Percentiles rank a stretch among this genome's conserved stretches.
Evolutionary conservation across 1,284 basidiomycete species (phyloP).

Genomic region (Melampsora occidentalis): DNA sequence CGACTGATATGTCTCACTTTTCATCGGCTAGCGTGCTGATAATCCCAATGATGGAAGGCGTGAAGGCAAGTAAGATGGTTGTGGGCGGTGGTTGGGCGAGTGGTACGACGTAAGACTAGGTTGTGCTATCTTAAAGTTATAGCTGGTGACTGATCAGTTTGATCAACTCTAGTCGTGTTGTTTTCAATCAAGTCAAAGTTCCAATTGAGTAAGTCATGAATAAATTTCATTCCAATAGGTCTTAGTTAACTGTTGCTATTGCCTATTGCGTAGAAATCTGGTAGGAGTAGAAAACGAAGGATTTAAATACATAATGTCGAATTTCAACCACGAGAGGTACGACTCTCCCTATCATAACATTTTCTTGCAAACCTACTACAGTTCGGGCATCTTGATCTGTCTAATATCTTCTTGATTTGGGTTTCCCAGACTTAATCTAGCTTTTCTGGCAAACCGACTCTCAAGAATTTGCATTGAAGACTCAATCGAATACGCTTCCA

Average conservation of each 20-base stretch:
- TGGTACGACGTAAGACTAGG: constrained; percentile 24
- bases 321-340: constrained; percentile 41
- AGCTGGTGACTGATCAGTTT: constrained; percentile 8
- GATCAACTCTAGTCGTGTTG: constrained; percentile 18
- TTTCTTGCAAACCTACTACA: neutral
- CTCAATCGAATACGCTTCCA: constrained; percentile 18
- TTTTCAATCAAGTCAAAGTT: constrained; percentile 37
- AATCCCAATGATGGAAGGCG: constrained; percentile 19
- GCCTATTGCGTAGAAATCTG: constrained; percentile 25
- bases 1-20: neutral
- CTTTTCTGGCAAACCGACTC: constrained; percentile 34
- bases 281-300: constrained; percentile 42
- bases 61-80: constrained; percentile 21
- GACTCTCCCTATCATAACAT: neutral
- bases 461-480: constrained; percentile 45
- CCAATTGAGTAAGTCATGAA: constrained; percentile 30
- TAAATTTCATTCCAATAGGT: no score
- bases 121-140: neutral
- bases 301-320: constrained; percentile 43
- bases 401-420: neutral
- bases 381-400: neutral
- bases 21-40: constrained; percentile 21
- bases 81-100: constrained; percentile 38
- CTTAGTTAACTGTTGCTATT: neutral
- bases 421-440: constrained; percentile 28